Conservation (phyloP, 345 rosid genomes). For the Hevea brasiliensis region DNA sequence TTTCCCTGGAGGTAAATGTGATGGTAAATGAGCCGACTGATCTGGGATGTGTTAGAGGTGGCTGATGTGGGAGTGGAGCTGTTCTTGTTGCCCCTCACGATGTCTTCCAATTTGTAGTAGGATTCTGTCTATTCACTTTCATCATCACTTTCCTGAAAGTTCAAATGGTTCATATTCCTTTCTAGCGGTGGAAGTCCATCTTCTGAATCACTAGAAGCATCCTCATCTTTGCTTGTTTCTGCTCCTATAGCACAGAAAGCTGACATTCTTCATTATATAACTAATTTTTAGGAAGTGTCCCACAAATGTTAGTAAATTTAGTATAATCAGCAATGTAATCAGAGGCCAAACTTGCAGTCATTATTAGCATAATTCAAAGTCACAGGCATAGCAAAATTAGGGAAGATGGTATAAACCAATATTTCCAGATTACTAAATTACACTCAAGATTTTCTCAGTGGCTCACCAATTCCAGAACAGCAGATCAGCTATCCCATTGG, state of each 20-base stretch:
- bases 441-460: neutral
- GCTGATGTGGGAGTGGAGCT: neutral
- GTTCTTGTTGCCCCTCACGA: neutral
- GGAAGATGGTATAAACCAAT: neutral
- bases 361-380: neutral
- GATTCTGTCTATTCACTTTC: slow-evolving; percentile 14
- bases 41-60: too few relatives aligned
- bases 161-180: slow-evolving; percentile 78
- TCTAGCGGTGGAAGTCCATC: slow-evolving; percentile 85
- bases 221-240: slow-evolving; percentile 34
- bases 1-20: slow-evolving; percentile 59
- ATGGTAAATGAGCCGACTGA: too few relatives aligned
- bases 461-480: slow-evolving; percentile 4
- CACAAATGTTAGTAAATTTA: neutral
- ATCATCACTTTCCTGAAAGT: slow-evolving; percentile 55
- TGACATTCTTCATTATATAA: neutral
- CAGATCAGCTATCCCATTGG: neutral
- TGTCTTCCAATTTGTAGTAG: neutral
- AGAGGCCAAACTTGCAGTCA: neutral
- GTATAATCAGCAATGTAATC: neutral
- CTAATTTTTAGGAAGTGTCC: neutral
- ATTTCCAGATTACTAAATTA: neutral
- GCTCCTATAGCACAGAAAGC: slow-evolving; percentile 24
- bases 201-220: slow-evolving; percentile 55
- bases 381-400: neutral